These are phyloP conservation scores for Austroboletus festivus DNA, from an alignment of 768 basidiomycete species.

Conservation along the genomic window DNA sequence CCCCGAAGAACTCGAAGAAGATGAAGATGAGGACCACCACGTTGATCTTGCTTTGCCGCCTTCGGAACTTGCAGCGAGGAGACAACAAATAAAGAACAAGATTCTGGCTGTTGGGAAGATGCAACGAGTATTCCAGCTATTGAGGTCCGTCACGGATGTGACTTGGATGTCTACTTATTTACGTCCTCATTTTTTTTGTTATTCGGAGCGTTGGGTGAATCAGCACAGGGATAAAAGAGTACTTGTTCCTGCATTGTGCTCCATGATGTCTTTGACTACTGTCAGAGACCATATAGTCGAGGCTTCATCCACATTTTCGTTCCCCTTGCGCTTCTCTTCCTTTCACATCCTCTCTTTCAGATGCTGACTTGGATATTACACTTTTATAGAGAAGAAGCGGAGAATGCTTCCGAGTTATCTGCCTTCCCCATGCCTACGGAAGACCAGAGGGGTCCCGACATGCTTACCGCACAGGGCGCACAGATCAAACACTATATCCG, in stretches of 20 bases:
- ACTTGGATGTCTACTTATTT: too few species aligned
- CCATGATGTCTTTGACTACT: too few species aligned
- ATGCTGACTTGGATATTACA: neutral
- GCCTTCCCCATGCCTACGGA: constrained; percentile 34
- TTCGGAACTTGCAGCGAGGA: constrained; percentile 48
- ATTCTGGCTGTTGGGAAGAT: constrained; percentile 90
- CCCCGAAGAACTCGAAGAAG: constrained; percentile 83
- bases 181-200: too few species aligned
- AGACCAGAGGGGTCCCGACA: constrained; percentile 45
- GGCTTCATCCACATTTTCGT: neutral
- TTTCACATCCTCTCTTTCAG: neutral
- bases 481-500: constrained; percentile 61
- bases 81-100: constrained; percentile 87
- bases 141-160: constrained; percentile 57
- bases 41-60: constrained; percentile 34
- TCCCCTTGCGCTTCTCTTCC: neutral
- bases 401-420: constrained; percentile 68
- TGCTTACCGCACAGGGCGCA: constrained; percentile 59
- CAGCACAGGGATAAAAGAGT: neutral
- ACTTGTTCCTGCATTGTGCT: too few species aligned
- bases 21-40: constrained; percentile 25
- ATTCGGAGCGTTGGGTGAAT: neutral
- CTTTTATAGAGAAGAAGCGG: constrained; percentile 64
- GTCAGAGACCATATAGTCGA: neutral
- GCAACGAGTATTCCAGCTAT: constrained; percentile 84